Percentiles rank a stretch among this genome's conserved stretches.
Conservation (phyloP, 23 red algal genomes). For the Gracilaria vermiculophylla region DNA sequence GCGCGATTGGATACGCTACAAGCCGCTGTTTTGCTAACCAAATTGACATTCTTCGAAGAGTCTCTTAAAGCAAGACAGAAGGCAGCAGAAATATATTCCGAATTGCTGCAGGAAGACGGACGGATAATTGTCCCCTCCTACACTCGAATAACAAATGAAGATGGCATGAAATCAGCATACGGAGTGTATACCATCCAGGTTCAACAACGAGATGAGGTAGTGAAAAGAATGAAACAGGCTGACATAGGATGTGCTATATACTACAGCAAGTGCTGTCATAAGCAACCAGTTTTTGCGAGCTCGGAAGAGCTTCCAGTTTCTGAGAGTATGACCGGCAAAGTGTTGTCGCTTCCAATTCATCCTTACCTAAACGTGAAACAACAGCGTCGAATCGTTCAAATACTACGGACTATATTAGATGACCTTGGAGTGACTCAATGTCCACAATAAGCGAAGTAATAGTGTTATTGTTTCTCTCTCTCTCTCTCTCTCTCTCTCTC, state of each 20-base stretch:
- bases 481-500: too few species aligned
- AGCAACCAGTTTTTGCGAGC: slow-evolving; percentile 62
- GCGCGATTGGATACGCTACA: slow-evolving; percentile 69
- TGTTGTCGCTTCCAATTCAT: slow-evolving; percentile 60
- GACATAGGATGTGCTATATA: slow-evolving; percentile 65
- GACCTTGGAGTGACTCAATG: slow-evolving; percentile 11
- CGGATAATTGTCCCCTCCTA: slow-evolving; percentile 38
- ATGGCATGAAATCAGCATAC: slow-evolving; percentile 36
- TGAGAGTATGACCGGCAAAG: slow-evolving; percentile 10
- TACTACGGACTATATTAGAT: slow-evolving; percentile 19
- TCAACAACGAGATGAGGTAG: slow-evolving; percentile 45
- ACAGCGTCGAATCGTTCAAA: slow-evolving; percentile 18
- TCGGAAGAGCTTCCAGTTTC: slow-evolving; percentile 21
- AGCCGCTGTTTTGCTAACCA: slow-evolving; percentile 67
- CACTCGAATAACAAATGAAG: slow-evolving; percentile 21
- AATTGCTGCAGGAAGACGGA: slow-evolving; percentile 36
- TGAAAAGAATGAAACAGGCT: slow-evolving; percentile 24
- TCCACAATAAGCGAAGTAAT: not conserved
- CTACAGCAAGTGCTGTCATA: slow-evolving; percentile 47
- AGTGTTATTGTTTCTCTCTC: too few species aligned
- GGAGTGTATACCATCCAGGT: slow-evolving; percentile 76
- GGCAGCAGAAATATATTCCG: slow-evolving; percentile 27
- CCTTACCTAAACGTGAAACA: slow-evolving; percentile 34
- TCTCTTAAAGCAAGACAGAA: slow-evolving; percentile 29
- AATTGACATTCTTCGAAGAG: slow-evolving; percentile 36